These are phyloP conservation scores for Mrakia hoshinonis DNA, from an alignment of 768 basidiomycete genomes.

Conservation along the genomic window DNA sequence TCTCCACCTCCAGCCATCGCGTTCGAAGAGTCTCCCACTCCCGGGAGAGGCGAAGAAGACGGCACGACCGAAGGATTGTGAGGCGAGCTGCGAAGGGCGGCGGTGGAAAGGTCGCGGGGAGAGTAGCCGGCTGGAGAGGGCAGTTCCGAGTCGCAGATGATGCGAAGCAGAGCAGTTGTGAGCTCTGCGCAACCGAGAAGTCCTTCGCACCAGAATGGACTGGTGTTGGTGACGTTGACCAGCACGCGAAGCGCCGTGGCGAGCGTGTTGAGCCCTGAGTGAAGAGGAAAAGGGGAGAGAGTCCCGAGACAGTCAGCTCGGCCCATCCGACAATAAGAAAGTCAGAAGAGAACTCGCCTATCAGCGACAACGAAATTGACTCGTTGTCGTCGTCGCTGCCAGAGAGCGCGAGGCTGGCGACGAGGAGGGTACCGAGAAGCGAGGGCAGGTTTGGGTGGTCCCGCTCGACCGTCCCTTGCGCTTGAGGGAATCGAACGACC, in stretches of 20 bases:
- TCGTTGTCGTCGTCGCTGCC: not conserved
- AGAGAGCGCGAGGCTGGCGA: not conserved
- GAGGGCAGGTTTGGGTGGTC: not conserved
- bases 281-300: not conserved
- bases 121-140: not conserved
- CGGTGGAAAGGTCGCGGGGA: not conserved
- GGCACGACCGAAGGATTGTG: not conserved
- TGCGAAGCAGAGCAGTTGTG: slow-evolving; percentile 14
- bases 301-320: not conserved
- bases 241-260: slow-evolving; percentile 5
- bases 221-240: slow-evolving; percentile 9
- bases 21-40: not conserved
- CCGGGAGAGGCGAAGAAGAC: not conserved
- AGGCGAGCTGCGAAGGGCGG: not conserved
- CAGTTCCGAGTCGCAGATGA: slow-evolving; percentile 6
- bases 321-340: not conserved
- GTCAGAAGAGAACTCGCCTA: not conserved
- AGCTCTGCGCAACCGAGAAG: not conserved
- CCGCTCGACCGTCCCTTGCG: not conserved
- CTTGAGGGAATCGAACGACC: not conserved
- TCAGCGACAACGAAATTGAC: not conserved
- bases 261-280: not conserved
- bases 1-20: not conserved
- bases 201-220: not conserved
- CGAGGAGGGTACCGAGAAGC: slow-evolving; percentile 13